Evolutionary conservation across 139 green algal species (phyloP).

Genomic region (Tetraselmis chui): DNA sequence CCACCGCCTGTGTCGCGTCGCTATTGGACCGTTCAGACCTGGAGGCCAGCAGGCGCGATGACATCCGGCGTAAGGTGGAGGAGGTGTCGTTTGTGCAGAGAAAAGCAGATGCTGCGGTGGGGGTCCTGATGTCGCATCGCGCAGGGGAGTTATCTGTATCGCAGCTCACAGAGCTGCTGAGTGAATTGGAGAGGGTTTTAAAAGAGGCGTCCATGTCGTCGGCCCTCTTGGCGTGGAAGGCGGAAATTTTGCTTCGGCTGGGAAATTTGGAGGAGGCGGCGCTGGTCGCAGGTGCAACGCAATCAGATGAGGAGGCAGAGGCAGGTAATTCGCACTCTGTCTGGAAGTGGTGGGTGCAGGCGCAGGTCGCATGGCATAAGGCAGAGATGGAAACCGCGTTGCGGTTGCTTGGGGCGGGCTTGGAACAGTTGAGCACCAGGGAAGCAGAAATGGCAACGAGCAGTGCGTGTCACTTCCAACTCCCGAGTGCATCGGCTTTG

Average conservation of each 20-base stretch:
- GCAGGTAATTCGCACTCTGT: background rate
- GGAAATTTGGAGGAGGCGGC: background rate
- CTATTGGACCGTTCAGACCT: background rate
- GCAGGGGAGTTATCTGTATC: background rate
- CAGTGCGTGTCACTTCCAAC: constrained; percentile 1
- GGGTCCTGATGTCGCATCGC: background rate
- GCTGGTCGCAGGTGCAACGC: background rate
- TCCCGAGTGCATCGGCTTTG: constrained; percentile 12
- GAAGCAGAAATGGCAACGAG: background rate
- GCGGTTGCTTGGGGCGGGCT: background rate
- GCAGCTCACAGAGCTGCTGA: background rate
- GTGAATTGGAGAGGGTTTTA: background rate
- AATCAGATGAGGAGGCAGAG: background rate
- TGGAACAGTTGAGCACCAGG: background rate
- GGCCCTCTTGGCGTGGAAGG: background rate
- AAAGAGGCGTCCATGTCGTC: background rate
- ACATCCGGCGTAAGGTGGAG: background rate
- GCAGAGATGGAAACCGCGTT: constrained; percentile 5
- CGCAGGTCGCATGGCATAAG: constrained; percentile 9
- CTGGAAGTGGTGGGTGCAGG: constrained; percentile 15
- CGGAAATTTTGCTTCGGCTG: background rate
- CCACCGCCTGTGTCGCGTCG: background rate
- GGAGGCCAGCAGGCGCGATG: background rate
- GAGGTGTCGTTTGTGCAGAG: constrained; percentile 6
- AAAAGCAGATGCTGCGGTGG: background rate